Evolutionary conservation across 176 grass and related monocot species (phyloP), one percentile per base, ranked within the genome.

Genomic region (Oryza rufipogon): DNA sequence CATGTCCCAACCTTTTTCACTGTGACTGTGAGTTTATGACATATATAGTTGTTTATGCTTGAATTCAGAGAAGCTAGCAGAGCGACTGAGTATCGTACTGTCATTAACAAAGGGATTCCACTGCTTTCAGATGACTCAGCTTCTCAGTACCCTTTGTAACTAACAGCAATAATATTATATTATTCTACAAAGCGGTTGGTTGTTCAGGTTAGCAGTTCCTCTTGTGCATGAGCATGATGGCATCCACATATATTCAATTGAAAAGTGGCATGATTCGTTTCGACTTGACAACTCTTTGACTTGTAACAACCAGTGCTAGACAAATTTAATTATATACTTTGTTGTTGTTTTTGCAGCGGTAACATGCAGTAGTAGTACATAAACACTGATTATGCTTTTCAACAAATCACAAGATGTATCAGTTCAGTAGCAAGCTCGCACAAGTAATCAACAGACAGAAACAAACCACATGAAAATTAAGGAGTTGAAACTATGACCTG

Each of bases 61-160:
- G 20, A 61, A 22, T 61, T 9, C 7, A 61, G 56, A 61, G 7
- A 7, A 41, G 39, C 48, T 51, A 56, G 12, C 52, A 19, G 39
- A 41, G 39, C 9, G 52, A 20, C 17, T 20, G 5, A 56, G 13
- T 4, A 49, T 49, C 13, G 5, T 15, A 15, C 47, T 49, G 4
- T 46, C 70, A 76, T 23, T 69, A 44, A 30, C 41, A 12, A 44
- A 70, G 42, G 6, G 4, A 4, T 48, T 67, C 1, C 1, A 39
- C 5, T n/a, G 9, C 73, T 70, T n/a, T 69, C 73, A n/a, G 32
- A 23, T 67, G 45, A 75, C 6, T 64, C 80, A 65, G 23, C 80
- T 32, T 51, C 70, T 1, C 16, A 11, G 70, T 44, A 19, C 16
- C 19, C 71, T 41, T 65, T 4, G 52, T 17, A 75, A 83, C 71